Percentiles rank a stretch among this genome's conserved stretches.
These are phyloP conservation scores for Elsinoe ampelina DNA, from an alignment of 2,329 filamentous ascomycete genomes.

Conservation along the genomic window DNA sequence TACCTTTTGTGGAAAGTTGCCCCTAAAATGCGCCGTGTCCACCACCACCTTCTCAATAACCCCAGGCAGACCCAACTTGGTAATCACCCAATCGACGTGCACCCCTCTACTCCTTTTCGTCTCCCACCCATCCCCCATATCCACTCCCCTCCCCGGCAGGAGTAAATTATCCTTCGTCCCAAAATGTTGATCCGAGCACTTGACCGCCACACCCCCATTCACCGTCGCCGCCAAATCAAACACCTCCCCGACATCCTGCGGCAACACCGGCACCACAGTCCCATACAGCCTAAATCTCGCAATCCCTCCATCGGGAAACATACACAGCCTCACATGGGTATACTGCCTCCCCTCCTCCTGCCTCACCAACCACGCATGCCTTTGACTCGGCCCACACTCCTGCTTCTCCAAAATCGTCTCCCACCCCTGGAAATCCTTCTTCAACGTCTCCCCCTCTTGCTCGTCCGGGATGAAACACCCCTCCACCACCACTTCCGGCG, in stretches of 20 bases:
- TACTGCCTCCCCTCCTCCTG: constrained; percentile 53
- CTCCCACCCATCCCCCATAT: constrained; percentile 88
- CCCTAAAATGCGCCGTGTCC: constrained; percentile 74
- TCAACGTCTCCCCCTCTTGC: constrained; percentile 52
- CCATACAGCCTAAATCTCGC: constrained; percentile 71
- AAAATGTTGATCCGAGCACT: constrained; percentile 77
- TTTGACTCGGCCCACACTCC: constrained; percentile 63
- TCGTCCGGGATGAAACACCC: constrained; percentile 59
- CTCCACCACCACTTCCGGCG: constrained; percentile 68
- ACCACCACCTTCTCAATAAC: constrained; percentile 58
- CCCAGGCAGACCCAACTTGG: constrained; percentile 59
- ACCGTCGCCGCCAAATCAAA: constrained; percentile 70
- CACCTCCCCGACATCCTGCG: constrained; percentile 52
- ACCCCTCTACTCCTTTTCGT: constrained; percentile 64
- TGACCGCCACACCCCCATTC: constrained; percentile 66
- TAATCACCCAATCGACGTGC: constrained; percentile 74
- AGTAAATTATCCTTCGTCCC: constrained; percentile 72
- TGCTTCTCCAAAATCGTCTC: constrained; percentile 60
- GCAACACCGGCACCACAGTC: constrained; percentile 66
- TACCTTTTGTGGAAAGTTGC: constrained; percentile 73
- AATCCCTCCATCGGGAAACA: constrained; percentile 81
- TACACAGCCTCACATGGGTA: constrained; percentile 70
- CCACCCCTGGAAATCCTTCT: constrained; percentile 44
- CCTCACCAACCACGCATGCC: constrained; percentile 63
- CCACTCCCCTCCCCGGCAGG: constrained; percentile 66